Evolutionary conservation across 306 rosid species (phyloP), one percentile per base, ranked within the genome.

Genomic region (Cicer chorassanicum): DNA sequence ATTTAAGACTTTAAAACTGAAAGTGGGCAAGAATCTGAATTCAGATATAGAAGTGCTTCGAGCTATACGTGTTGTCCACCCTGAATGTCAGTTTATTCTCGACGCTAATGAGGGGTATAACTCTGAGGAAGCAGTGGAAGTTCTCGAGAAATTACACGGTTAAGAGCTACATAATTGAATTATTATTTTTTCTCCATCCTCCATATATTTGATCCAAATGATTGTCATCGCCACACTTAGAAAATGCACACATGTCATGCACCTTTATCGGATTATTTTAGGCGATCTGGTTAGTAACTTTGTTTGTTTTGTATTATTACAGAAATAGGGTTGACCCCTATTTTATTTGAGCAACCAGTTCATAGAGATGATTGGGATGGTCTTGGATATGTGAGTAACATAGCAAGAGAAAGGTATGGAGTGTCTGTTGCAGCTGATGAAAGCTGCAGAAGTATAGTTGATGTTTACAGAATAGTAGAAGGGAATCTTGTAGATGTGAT

Each of bases 311-410:
- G 44, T 77, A 7, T 65, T 81, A 39, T 68, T 80, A 46, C 91
- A 94, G 97, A 88, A 73, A 75, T 94, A 86, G 87, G 91, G 55
- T 93, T 94, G 80, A 88, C 86, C 49, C 98, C 98, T 13, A 76
- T 86, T 79, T 86, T 94, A 55, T 89, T 90, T 72, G 98, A 94
- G 79, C 98, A 94, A 84, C 97, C 97, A 15, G 96, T 91, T 81
- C 91, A 94, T 50, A 86, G 97, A 84, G 96, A 94, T 81, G 97
- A 94, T 80, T 94, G 98, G 98, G 96, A 94, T 67, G 98, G 98
- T 67, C 98, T 94, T 67, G 93, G 90, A 74, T 63, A 84, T 74
- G 97, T 94, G 5, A 81, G 86, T 74, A 79, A 7, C 1, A 56
- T 88, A 36, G 90, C 97, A 1, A 81, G 89, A 83, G 88, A 90